Base-by-base conservation (phyloP, 2,329 filamentous ascomycete species). In the Fusarium pilosicola region DNA sequence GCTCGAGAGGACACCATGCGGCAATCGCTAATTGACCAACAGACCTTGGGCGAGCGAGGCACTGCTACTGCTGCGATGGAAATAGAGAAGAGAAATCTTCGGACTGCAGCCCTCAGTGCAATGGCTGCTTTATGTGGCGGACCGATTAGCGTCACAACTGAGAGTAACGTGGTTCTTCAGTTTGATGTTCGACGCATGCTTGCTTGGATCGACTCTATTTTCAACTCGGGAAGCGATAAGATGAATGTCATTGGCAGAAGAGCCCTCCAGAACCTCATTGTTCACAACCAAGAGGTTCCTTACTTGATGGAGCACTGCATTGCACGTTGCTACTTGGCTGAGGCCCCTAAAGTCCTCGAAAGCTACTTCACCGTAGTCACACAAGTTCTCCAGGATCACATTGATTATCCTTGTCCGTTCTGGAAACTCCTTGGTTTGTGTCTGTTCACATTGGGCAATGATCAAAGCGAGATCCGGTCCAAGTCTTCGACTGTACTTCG, bases 331-430 rank as follows among this genome's bases (percentile, higher is more conserved):
- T 99, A 98, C 81, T 84, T 94, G 28, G 91, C 94, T 2, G 93
- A 95, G 70, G 88, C 89, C 4, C 87, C 93, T 2, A 97, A 97
- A 80, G 92, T 96, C 0, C 87, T 98, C 11, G 94, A 97, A 78
- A 98, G 95, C 84, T 99, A 98, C 83, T 98, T 99, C 77, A 92
- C 94, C 46, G 96, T 98, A 2, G 93, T 97, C 7, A 94, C 93
- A 0, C 91, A 97, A 78, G 94, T 99, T 12, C 87, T 99, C 17
- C 91, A 93, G 44, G 93, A 97, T 73, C 88, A 95, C 59, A 88
- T 91, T n/a, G 91, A 95, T 75, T 96, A 96, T 75, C 92, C 92
- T 0, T 90, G 94, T 30, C 91, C 94, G 1, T 97, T 97, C 79
- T 98, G 95, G 95, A 96, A 94, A 81, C 88, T 97, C 3, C 85